phyloP scores from a whole-genome alignment of 1,284 basidiomycete genomes.

The Melampsora larici-populina region DNA sequence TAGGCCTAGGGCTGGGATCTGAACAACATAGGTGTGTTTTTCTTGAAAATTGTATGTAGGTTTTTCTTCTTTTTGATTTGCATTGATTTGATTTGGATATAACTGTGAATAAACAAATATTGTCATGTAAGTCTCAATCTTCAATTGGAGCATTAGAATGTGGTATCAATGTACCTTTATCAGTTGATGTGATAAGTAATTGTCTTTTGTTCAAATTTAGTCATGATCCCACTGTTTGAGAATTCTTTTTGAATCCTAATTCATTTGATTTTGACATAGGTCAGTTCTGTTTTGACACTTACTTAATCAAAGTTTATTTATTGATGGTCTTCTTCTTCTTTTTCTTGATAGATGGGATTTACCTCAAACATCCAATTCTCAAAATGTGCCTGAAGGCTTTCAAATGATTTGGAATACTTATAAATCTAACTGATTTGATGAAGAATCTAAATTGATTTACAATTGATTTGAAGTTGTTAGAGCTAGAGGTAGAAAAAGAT shows the following conservation, averaged over 20 bases:
- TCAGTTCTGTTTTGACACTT: slow-evolving; percentile 45
- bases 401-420: slow-evolving; percentile 13
- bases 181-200: slow-evolving; percentile 78
- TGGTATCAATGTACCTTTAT: slow-evolving; percentile 81
- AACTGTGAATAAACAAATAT: slow-evolving; percentile 71
- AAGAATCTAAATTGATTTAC: background rate
- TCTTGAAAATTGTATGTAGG: slow-evolving; percentile 79
- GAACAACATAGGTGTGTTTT: slow-evolving; percentile 84
- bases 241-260: slow-evolving; percentile 63
- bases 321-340: slow-evolving; percentile 8
- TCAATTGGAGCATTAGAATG: slow-evolving; percentile 74
- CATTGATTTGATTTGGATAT: slow-evolving; percentile 61
- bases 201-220: slow-evolving; percentile 86
- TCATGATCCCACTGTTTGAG: slow-evolving; percentile 75
- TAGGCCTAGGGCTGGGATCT: slow-evolving; percentile 85
- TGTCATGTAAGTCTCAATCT: slow-evolving; percentile 82
- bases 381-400: background rate
- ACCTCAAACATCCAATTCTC: background rate
- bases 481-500: slow-evolving; percentile 25
- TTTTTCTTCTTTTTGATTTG: slow-evolving; percentile 4
- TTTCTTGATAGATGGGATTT: slow-evolving; percentile 62
- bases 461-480: slow-evolving; percentile 19
- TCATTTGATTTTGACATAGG: slow-evolving; percentile 5
- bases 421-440: background rate
- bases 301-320: too few species aligned